A percentile compares a stretch with the other conserved stretches of the same genome.
Evolutionary conservation across 2,329 filamentous ascomycete species (phyloP).

Genomic region (Aspergillus proliferans): DNA sequence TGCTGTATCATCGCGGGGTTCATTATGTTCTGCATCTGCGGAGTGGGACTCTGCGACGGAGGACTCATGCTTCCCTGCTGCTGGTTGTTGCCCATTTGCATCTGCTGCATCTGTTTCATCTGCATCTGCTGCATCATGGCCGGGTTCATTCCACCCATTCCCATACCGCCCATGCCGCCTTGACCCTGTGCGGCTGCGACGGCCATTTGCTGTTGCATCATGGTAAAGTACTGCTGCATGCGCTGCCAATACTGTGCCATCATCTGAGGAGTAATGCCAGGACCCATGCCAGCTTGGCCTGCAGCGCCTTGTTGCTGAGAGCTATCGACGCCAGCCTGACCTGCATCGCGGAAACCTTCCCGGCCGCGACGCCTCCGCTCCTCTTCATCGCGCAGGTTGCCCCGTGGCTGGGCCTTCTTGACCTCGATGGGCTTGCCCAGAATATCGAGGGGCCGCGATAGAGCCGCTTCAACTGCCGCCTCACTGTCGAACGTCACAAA

Average conservation of each 20-base stretch:
- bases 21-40: constrained; percentile 52
- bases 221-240: constrained; percentile 94
- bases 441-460: constrained; percentile 79
- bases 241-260: constrained; percentile 98
- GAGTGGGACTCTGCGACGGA: constrained; percentile 41
- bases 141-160: constrained; percentile 66
- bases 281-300: constrained; percentile 33
- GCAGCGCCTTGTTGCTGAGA: constrained; percentile 44
- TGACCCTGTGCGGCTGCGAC: constrained; percentile 39
- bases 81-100: constrained; percentile 52
- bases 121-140: constrained; percentile 68
- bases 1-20: constrained; percentile 72
- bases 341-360: constrained; percentile 36
- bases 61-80: constrained; percentile 31
- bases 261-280: constrained; percentile 85
- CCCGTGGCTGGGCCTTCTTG: constrained; percentile 92
- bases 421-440: constrained; percentile 96
- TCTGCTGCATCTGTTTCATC: constrained; percentile 45
- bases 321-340: constrained; percentile 31
- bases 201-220: constrained; percentile 91
- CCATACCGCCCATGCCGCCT: constrained; percentile 37
- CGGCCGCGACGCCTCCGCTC: constrained; percentile 49
- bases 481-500: constrained; percentile 98
- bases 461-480: constrained; percentile 84
- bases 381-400: constrained; percentile 88